Conservation (phyloP, 352 stramenopile genomes). For the Phytophthora pistaciae region DNA sequence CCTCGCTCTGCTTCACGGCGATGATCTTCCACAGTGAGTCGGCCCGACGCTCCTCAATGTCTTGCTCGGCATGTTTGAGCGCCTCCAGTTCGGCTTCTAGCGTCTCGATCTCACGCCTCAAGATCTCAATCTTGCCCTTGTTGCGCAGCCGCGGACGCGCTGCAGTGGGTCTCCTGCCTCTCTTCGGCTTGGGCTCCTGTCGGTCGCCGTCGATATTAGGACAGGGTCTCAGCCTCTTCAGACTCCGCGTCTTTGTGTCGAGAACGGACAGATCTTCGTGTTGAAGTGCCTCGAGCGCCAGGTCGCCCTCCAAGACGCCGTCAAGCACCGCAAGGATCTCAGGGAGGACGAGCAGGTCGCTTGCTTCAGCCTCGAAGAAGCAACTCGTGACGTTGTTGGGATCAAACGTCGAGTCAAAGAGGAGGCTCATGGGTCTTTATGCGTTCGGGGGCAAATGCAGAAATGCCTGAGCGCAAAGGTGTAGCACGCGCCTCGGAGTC, state of each 20-base stretch:
- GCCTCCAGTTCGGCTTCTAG: constrained; percentile 19
- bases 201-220: not conserved
- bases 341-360: constrained; percentile 9
- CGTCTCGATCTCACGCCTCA: constrained; percentile 19
- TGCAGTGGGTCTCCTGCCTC: constrained; percentile 4
- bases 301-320: constrained; percentile 5
- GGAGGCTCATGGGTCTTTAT: constrained; percentile 16
- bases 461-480: constrained; percentile 10
- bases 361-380: constrained; percentile 11
- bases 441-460: constrained; percentile 1
- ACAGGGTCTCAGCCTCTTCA: constrained; percentile 14
- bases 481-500: constrained; percentile 9
- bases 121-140: constrained; percentile 35
- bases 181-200: constrained; percentile 5
- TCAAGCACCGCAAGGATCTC: constrained; percentile 26
- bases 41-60: not conserved
- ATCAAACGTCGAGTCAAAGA: constrained; percentile 6
- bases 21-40: constrained; percentile 25
- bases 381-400: constrained; percentile 10
- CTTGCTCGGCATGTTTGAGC: constrained; percentile 5
- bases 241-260: not conserved
- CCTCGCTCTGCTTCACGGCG: constrained; percentile 25
- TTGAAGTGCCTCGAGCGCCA: not conserved
- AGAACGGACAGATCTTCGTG: not conserved
- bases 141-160: constrained; percentile 26